A percentile compares a stretch with the other conserved stretches of the same genome.
Conservation (phyloP, 2,329 filamentous ascomycete species). For the Colletotrichum lini region DNA sequence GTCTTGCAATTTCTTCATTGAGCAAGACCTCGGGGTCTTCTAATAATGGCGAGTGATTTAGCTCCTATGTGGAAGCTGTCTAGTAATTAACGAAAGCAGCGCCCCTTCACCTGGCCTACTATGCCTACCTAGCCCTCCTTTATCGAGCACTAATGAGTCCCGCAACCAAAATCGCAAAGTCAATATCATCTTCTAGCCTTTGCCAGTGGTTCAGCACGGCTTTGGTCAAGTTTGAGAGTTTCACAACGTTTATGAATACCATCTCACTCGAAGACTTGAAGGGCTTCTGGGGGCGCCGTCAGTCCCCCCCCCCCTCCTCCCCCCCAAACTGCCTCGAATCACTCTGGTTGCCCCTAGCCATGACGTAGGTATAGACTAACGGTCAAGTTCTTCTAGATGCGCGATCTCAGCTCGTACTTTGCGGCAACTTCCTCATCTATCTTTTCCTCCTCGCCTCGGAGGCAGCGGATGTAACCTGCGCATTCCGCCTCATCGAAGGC, state of each 20-base stretch:
- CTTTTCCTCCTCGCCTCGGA: slow-evolving; percentile 61
- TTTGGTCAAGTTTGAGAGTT: slow-evolving; percentile 54
- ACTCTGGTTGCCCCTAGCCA: too few species aligned
- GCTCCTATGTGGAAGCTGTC: too few species aligned
- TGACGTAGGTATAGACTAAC: not conserved
- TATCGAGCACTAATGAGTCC: slow-evolving; percentile 62
- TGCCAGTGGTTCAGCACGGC: slow-evolving; percentile 53
- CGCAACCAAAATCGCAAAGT: slow-evolving; percentile 58
- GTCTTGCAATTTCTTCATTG: slow-evolving; percentile 47
- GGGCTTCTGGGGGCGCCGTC: slow-evolving; percentile 62
- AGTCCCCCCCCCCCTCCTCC: slow-evolving; percentile 43
- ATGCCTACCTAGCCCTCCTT: slow-evolving; percentile 58
- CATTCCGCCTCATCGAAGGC: slow-evolving; percentile 54
- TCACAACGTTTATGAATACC: slow-evolving; percentile 55
- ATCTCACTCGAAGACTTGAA: slow-evolving; percentile 54
- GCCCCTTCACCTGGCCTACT: slow-evolving; percentile 60
- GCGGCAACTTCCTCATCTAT: slow-evolving; percentile 64
- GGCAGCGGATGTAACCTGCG: slow-evolving; percentile 50
- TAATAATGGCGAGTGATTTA: slow-evolving; percentile 43
- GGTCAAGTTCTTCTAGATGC: slow-evolving; percentile 43
- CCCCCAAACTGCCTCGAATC: too few species aligned
- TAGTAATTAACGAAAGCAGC: slow-evolving; percentile 37
- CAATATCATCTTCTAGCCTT: slow-evolving; percentile 53
- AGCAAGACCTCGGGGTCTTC: slow-evolving; percentile 36
- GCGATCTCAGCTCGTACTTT: slow-evolving; percentile 62